These are phyloP conservation scores for Debaryomyces castellii DNA, from an alignment of 805 yeast genomes.

Conservation along the genomic window DNA sequence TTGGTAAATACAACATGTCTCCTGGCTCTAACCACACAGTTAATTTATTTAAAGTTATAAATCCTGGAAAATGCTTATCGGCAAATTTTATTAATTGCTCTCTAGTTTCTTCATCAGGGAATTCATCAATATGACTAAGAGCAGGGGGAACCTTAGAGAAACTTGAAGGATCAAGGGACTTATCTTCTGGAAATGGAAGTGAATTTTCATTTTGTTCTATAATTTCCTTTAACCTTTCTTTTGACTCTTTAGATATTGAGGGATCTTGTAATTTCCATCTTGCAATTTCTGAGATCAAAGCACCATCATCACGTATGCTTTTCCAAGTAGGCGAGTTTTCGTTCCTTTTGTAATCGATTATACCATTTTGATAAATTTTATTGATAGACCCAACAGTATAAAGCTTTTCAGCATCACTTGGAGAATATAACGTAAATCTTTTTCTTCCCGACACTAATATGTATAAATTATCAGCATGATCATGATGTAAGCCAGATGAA, in stretches of 20 bases:
- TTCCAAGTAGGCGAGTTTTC: conserved; percentile 64
- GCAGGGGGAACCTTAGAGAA: conserved; percentile 65
- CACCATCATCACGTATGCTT: conserved; percentile 60
- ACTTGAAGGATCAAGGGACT: conserved; percentile 53
- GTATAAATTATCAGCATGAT: conserved; percentile 76
- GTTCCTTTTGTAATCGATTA: conserved; percentile 60
- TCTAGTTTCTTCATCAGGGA: conserved; percentile 27
- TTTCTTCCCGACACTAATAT: conserved; percentile 59
- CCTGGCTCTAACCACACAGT: conserved; percentile 57
- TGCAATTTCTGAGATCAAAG: conserved; percentile 50
- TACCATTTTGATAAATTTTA: conserved; percentile 56
- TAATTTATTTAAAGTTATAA: conserved; percentile 40
- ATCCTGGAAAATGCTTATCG: conserved; percentile 47
- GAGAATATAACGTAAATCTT: conserved; percentile 66
- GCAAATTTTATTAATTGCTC: conserved; percentile 34
- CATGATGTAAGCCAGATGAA: conserved; percentile 77
- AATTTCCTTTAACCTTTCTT: conserved; percentile 16
- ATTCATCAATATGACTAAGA: conserved; percentile 58
- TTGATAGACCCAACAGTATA: conserved; percentile 65
- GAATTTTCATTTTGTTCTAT: conserved; percentile 1
- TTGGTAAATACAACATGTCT: conserved; percentile 67
- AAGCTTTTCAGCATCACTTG: conserved; percentile 57
- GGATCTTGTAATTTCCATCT: conserved; percentile 38
- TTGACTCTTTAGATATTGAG: conserved; percentile 16
- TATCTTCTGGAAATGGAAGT: not conserved